Percentiles rank a stretch among this genome's conserved stretches.
Evolutionary conservation across 257 asterid genomes (phyloP).

Genomic region (Hygrophila difformis): DNA sequence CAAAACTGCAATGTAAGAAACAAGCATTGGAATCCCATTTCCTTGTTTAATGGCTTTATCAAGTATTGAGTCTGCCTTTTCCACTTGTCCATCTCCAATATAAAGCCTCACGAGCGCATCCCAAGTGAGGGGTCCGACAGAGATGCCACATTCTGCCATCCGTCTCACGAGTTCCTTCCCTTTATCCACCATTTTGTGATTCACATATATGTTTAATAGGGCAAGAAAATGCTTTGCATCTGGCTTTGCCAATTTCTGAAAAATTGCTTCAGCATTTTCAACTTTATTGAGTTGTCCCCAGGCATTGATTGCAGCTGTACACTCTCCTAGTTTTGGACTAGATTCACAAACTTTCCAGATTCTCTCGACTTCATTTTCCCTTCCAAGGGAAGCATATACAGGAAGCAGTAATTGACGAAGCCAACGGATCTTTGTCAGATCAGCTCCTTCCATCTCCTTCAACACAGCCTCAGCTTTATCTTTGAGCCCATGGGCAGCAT

Average conservation of each 20-base stretch:
- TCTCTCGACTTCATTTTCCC: constrained; percentile 45
- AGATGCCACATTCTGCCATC: constrained; percentile 41
- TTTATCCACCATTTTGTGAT: constrained; percentile 50
- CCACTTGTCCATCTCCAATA: constrained; percentile 62
- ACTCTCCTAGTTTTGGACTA: constrained; percentile 34
- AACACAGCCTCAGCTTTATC: constrained; percentile 62
- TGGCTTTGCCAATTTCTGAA: constrained; percentile 29
- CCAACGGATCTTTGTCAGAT: constrained; percentile 34
- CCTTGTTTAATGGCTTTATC: constrained; percentile 33
- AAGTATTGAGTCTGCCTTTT: constrained; percentile 52
- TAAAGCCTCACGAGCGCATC: constrained; percentile 68
- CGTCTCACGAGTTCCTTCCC: constrained; percentile 61
- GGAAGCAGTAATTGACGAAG: constrained; percentile 37
- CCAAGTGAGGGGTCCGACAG: constrained; percentile 37
- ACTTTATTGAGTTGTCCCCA: constrained; percentile 60
- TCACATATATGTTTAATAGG: constrained; percentile 45
- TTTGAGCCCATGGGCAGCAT: constrained; percentile 31
- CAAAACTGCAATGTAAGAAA: constrained; percentile 41
- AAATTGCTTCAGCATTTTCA: constrained; percentile 62
- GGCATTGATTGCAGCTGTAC: constrained; percentile 53
- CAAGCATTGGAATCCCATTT: constrained; percentile 30
- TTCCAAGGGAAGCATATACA: constrained; percentile 59
- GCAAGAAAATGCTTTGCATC: constrained; percentile 28
- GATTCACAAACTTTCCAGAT: constrained; percentile 56
- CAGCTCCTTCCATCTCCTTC: constrained; percentile 58